Evolutionary conservation across 2,329 filamentous ascomycete genomes (phyloP), one percentile per base, ranked within the genome.

Genomic region (Metarhizium guizhouense): DNA sequence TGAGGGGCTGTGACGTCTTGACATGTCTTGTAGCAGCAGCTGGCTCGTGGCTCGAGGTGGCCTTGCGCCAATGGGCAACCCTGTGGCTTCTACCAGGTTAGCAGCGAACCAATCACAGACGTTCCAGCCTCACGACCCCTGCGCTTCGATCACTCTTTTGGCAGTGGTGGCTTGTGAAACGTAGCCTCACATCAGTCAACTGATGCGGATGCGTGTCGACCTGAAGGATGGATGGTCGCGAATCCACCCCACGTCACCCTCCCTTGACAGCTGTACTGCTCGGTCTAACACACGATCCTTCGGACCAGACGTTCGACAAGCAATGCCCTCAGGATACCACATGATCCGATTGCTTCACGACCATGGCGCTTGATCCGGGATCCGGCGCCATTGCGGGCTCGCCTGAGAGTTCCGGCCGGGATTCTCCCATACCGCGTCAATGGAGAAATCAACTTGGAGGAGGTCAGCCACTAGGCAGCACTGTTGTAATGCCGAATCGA

Each of bases 361-460:
- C 60, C 63, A 88, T 88, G 85, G 78, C 82, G 67, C 81, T 84
- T 74, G 85, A 88, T 70, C 76, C 78, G 56, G 76, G 74, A 61
- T 71, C 75, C 61, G 74, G 75, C 62, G 79, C 78, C 58, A 79
- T 78, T 65, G 84, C 83, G 56, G 73, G 76, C 63, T 94, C 91
- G 60, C 90, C 90, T 65, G 84, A 89, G 68, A 92, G 87, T 79
- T 94, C 90, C 69, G 90, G 90, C 60, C 87, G 88, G 67, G 83
- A 85, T 61, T 90, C 88, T 68, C 90, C 87, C 61, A 84, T 84
- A 45, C 80, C 83, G 60, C 84, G 87, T 68, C 86, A 88, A 75
- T 87, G 87, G 81, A 87, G 88, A 71, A 86, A 85, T 70, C 86
- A 86, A 68, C 78, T 87, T 58, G 85, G 89, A 66, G 84, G 86